A percentile compares a stretch with the other conserved stretches of the same genome.
Conservation (phyloP, 1,284 basidiomycete species). For the Cryptococcus sp. region DNA sequence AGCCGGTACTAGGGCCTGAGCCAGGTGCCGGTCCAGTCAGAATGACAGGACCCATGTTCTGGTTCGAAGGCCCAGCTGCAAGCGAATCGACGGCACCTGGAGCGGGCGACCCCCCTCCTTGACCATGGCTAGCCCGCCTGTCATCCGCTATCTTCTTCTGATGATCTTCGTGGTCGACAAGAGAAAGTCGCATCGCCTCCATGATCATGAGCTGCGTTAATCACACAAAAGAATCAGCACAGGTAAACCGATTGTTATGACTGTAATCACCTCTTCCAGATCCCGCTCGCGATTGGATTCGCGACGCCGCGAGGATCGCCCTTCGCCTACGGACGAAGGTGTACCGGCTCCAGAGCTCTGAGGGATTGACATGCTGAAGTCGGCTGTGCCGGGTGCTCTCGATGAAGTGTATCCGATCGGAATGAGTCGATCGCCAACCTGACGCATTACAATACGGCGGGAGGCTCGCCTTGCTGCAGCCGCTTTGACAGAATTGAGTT, state of each 20-base stretch:
- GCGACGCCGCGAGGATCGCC: constrained; percentile 28
- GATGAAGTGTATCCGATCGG: constrained; percentile 85
- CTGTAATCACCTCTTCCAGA: constrained; percentile 74
- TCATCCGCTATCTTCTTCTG: constrained; percentile 45
- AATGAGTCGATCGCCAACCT: constrained; percentile 94
- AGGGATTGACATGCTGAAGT: constrained; percentile 47
- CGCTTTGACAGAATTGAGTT: constrained; percentile 83
- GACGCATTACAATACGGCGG: constrained; percentile 95
- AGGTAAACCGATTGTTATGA: background rate
- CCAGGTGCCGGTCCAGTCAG: background rate
- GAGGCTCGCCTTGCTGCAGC: constrained; percentile 87
- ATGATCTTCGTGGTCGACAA: constrained; percentile 77
- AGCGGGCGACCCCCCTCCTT: constrained; percentile 1
- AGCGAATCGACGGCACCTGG: constrained; percentile 4
- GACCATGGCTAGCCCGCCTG: constrained; percentile 2
- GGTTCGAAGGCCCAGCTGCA: constrained; percentile 2
- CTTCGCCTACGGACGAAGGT: constrained; percentile 17
- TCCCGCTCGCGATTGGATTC: constrained; percentile 68
- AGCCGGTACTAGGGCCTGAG: no score
- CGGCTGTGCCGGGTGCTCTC: constrained; percentile 48
- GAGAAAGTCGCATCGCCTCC: constrained; percentile 96
- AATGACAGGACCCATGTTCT: background rate
- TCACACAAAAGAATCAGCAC: background rate
- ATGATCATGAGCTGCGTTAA: constrained; percentile 83
- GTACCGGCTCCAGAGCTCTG: constrained; percentile 15